A percentile compares a stretch with the other conserved stretches of the same genome.
phyloP scores from a whole-genome alignment of 2,329 filamentous ascomycete species.

The Alternaria viburni region DNA sequence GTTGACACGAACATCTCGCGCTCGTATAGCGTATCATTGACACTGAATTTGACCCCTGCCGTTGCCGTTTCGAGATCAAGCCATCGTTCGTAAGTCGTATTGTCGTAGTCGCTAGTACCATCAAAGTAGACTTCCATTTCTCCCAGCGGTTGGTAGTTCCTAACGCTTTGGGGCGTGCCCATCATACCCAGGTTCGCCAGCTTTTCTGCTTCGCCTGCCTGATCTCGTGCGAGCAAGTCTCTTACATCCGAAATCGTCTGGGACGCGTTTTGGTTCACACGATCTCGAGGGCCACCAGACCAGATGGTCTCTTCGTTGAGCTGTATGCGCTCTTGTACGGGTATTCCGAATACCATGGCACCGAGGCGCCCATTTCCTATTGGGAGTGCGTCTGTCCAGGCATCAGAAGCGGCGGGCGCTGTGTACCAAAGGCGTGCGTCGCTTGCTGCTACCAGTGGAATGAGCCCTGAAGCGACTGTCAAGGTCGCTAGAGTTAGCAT shows the following conservation, averaged over 20 bases:
- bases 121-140: conserved; percentile 8
- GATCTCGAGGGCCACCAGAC: conserved; percentile 47
- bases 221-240: not conserved
- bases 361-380: conserved; percentile 58
- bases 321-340: conserved; percentile 52
- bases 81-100: conserved; percentile 2
- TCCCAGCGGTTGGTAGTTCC: conserved; percentile 6
- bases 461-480: not conserved
- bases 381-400: conserved; percentile 53
- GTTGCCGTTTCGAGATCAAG: not conserved
- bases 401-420: not conserved
- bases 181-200: conserved; percentile 10
- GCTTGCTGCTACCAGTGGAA: not conserved
- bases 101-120: not conserved
- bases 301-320: conserved; percentile 56
- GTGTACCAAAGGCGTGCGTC: conserved; percentile 9
- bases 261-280: conserved; percentile 29
- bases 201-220: conserved; percentile 2
- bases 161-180: conserved; percentile 3
- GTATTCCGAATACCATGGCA: conserved; percentile 56
- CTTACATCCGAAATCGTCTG: conserved; percentile 5
- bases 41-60: not conserved
- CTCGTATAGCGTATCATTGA: conserved; percentile 4
- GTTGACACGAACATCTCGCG: conserved; percentile 7
- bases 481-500: not conserved